These are phyloP conservation scores for Agrocybe praecox DNA, from an alignment of 768 basidiomycete genomes.

Conservation along the genomic window DNA sequence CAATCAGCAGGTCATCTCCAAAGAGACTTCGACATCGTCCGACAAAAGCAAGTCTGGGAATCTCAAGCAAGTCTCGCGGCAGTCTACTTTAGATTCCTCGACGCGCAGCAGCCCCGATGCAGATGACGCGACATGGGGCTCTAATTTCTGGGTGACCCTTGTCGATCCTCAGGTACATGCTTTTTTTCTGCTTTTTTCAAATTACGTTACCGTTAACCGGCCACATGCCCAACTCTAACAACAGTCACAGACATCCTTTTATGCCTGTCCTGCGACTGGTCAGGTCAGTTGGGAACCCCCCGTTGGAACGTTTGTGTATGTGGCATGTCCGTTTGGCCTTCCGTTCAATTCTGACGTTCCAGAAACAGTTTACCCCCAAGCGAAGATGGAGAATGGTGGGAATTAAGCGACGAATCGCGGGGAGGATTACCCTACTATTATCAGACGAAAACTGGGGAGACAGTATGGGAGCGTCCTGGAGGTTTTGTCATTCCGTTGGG, in stretches of 20 bases:
- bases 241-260: conserved; percentile 73
- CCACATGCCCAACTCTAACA: background rate
- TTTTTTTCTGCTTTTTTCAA: conserved; percentile 2
- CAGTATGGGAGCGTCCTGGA: conserved; percentile 89
- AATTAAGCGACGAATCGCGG: conserved; percentile 81
- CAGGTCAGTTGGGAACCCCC: conserved; percentile 95
- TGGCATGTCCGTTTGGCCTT: conserved; percentile 15
- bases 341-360: conserved; percentile 17
- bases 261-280: conserved; percentile 90
- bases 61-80: conserved; percentile 21
- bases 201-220: conserved; percentile 1
- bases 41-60: conserved; percentile 15
- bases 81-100: conserved; percentile 27
- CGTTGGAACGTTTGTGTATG: conserved; percentile 85
- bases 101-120: conserved; percentile 30
- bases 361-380: conserved; percentile 72
- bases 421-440: conserved; percentile 91
- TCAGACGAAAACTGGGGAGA: conserved; percentile 89
- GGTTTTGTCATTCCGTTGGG: conserved; percentile 92
- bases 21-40: conserved; percentile 21
- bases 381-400: conserved; percentile 95
- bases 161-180: conserved; percentile 79
- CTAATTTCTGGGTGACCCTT: conserved; percentile 94
- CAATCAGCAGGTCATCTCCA: conserved; percentile 13
- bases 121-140: conserved; percentile 72